These are phyloP conservation scores for Neobulgaria alba DNA, from an alignment of 2,329 filamentous ascomycete species.

Conservation along the genomic window DNA sequence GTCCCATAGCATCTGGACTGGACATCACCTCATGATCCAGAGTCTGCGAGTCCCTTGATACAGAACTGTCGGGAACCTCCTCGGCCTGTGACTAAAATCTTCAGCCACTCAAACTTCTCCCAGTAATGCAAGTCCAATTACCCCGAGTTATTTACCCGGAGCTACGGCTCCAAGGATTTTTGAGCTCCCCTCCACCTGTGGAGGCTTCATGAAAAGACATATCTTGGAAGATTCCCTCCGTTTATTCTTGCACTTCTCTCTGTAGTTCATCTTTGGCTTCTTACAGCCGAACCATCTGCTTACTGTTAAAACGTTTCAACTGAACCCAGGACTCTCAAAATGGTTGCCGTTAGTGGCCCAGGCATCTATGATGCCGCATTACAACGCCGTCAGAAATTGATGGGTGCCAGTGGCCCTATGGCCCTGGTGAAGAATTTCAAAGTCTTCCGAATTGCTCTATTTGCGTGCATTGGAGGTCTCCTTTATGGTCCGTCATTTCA, in stretches of 20 bases:
- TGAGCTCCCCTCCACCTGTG: no score
- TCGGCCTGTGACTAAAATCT: no score
- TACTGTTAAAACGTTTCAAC: background rate
- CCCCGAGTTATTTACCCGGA: background rate
- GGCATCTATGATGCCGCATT: constrained; percentile 44
- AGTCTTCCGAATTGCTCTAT: constrained; percentile 51
- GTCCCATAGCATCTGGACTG: no score
- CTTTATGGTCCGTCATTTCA: constrained; percentile 31
- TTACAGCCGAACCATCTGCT: background rate
- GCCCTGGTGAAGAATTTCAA: constrained; percentile 51
- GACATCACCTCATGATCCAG: background rate
- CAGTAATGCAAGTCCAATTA: no score
- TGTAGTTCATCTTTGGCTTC: no score
- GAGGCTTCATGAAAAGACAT: no score
- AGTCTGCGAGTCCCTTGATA: background rate
- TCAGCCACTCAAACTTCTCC: no score
- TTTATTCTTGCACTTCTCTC: no score
- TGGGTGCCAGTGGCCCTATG: constrained; percentile 42
- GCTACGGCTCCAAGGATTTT: background rate
- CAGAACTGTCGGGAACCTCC: no score
- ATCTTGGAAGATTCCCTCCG: no score
- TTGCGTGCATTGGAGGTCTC: constrained; percentile 54
- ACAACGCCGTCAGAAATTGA: constrained; percentile 42
- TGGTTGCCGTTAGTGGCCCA: constrained; percentile 26
- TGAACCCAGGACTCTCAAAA: constrained; percentile 7